Conservation (phyloP, 1,139 yeast genomes). For the Lodderomyces parapsilosis region DNA sequence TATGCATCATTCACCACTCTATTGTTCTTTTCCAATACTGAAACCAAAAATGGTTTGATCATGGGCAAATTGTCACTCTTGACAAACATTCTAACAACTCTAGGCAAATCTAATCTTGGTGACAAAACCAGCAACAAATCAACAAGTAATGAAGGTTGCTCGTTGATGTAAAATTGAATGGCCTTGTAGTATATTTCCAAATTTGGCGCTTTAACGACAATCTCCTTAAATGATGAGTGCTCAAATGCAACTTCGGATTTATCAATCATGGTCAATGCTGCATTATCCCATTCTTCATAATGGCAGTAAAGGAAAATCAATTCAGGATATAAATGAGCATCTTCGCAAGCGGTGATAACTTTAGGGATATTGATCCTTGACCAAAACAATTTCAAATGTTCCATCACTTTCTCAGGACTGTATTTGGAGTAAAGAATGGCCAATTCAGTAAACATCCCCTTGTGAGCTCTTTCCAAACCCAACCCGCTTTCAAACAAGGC, state of each 20-base stretch:
- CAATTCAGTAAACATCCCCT: conserved; percentile 99
- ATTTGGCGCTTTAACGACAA: conserved; percentile 91
- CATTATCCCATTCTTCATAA: conserved; percentile 99
- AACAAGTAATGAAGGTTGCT: conserved; percentile 87
- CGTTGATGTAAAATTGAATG: conserved; percentile 86
- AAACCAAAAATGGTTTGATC: conserved; percentile 90
- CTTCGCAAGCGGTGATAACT: conserved; percentile 91
- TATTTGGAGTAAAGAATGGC: conserved; percentile 90
- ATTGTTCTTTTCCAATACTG: conserved; percentile 87
- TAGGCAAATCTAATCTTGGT: conserved; percentile 91
- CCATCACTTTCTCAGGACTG: conserved; percentile 89
- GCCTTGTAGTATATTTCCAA: conserved; percentile 97
- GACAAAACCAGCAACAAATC: conserved; percentile 82
- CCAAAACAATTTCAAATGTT: conserved; percentile 96
- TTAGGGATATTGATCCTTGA: conserved; percentile 97
- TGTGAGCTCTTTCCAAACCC: conserved; percentile 96
- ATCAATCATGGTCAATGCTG: conserved; percentile 97
- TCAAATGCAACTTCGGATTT: conserved; percentile 92
- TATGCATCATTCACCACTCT: conserved; percentile 92
- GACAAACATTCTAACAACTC: conserved; percentile 93
- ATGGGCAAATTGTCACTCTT: conserved; percentile 94
- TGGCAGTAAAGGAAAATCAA: conserved; percentile 94
- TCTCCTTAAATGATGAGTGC: conserved; percentile 90
- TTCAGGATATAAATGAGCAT: conserved; percentile 95
- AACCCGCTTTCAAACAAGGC: conserved; percentile 93